Conservation (phyloP, 768 basidiomycete genomes). For the Boletales sp. region DNA sequence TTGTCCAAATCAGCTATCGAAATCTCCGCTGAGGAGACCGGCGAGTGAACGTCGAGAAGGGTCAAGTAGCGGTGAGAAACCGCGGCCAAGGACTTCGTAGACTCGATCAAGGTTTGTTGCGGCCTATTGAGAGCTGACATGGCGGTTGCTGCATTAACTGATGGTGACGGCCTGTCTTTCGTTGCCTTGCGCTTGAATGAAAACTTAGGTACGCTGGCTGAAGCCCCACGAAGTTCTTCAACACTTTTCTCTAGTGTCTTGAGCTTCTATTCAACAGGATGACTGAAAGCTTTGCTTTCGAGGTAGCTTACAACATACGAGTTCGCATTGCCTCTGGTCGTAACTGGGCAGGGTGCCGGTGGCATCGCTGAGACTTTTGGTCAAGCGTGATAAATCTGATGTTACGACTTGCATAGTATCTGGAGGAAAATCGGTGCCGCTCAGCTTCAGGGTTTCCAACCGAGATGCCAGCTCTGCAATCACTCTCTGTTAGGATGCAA, state of each 20-base stretch:
- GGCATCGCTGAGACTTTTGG: constrained; percentile 62
- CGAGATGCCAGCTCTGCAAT: constrained; percentile 47
- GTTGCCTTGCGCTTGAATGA: constrained; percentile 53
- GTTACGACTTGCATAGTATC: constrained; percentile 44
- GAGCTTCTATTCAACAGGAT: constrained; percentile 51
- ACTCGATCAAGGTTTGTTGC: constrained; percentile 17
- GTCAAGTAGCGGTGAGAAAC: constrained; percentile 48
- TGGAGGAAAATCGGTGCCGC: constrained; percentile 21
- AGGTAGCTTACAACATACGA: constrained; percentile 41
- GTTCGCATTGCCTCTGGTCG: constrained; percentile 70
- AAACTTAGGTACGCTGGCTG: constrained; percentile 58
- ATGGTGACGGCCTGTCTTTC: constrained; percentile 11
- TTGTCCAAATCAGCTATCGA: constrained; percentile 61
- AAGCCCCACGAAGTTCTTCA: constrained; percentile 45
- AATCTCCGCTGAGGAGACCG: constrained; percentile 43
- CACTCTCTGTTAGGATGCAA: constrained; percentile 12
- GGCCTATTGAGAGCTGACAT: background rate
- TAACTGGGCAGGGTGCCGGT: constrained; percentile 64
- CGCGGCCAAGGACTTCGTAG: constrained; percentile 39
- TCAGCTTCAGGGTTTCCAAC: constrained; percentile 38
- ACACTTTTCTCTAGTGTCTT: constrained; percentile 55
- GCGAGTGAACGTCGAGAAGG: constrained; percentile 26
- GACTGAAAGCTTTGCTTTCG: constrained; percentile 4
- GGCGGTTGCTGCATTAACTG: constrained; percentile 1
- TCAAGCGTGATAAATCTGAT: constrained; percentile 51